Evolutionary conservation across 805 yeast species (phyloP), one percentile per base, ranked within the genome.

Genomic region (Yarrowia keelungensis): DNA sequence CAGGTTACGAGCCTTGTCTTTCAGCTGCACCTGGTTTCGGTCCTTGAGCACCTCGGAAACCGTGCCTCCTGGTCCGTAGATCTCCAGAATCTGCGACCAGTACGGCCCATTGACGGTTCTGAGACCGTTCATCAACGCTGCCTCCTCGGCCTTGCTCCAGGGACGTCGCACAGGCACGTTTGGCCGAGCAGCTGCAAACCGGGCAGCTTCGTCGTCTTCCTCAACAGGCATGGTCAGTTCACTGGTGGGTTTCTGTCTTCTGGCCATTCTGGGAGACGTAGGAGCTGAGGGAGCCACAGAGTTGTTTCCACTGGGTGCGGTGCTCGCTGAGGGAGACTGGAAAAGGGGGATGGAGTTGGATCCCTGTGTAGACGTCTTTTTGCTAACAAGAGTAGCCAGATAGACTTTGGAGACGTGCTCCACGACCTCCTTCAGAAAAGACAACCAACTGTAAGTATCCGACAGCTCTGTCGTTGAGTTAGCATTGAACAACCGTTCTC

Each of bases 1-100:
- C 92, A 97, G 90, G 76, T 95, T 95, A 72, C 99, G 84, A 0
- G 98, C 98, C 76, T 95, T 95, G 76, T 95, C 99, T 77, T 95
- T 95, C 69, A 95, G 82, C 76, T 95, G 99, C 16, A 94, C 91
- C 74, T 92, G 97, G 4, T 90, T 89, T 76, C 99, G 83, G 76
- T 92, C 90, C 78, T 92, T 94, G 73, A 95, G 82, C 0, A 88
- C 86, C 76, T 95, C 98, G 49, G 88, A 87, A 35, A 89, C 83
- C 56, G 88, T 84, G 4, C 99, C 99, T 9, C 98, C 98, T 4
- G 97, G 90, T 1, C 99, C 99, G 76, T 89, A 90, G n/a, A 90
- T 79, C 74, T 91, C 97, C 58, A 94, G 79, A 66, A 95, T 95
- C 68, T 90, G 90, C 1, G 97, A 83, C 99, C 99, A 95, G 72